A percentile compares a stretch with the other conserved stretches of the same genome.
Evolutionary conservation across 345 rosid species (phyloP).

Genomic region (Salix koriyanagi): DNA sequence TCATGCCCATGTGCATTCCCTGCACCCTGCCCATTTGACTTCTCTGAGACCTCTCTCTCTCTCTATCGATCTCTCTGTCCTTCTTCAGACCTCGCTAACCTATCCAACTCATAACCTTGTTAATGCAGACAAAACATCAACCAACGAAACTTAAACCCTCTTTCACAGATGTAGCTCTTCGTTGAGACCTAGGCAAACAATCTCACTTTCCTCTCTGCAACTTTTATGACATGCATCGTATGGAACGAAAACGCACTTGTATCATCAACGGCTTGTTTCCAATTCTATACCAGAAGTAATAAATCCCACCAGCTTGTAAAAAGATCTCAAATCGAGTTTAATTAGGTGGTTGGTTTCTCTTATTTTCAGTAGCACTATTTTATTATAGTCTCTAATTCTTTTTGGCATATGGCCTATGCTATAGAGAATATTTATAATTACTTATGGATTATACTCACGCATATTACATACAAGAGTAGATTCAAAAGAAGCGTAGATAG

Average conservation of each 20-base stretch:
- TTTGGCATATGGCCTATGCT: constrained; percentile 3
- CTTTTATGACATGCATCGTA: constrained; percentile 14
- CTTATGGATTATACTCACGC: neutral
- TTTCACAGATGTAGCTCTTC: constrained; percentile 29
- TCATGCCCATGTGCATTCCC: constrained; percentile 52
- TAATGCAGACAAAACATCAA: constrained; percentile 29
- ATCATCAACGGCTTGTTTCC: neutral
- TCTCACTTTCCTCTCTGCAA: constrained; percentile 29
- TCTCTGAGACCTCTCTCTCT: neutral
- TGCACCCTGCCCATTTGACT: constrained; percentile 12
- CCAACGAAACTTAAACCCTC: constrained; percentile 25
- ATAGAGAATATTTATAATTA: constrained; percentile 2
- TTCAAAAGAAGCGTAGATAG: constrained; percentile 47
- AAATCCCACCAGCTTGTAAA: no score
- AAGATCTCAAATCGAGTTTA: no score
- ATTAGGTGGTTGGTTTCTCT: neutral
- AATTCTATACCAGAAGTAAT: no score
- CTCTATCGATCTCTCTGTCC: neutral
- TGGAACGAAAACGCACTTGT: constrained; percentile 8
- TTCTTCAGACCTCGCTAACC: constrained; percentile 22
- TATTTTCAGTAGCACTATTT: neutral
- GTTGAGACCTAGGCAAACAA: constrained; percentile 28
- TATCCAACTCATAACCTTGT: constrained; percentile 28
- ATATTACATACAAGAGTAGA: constrained; percentile 24
- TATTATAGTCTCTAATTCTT: constrained; percentile 4